Base-by-base conservation (phyloP, 805 yeast species). In the Suhomyces sp. region DNA sequence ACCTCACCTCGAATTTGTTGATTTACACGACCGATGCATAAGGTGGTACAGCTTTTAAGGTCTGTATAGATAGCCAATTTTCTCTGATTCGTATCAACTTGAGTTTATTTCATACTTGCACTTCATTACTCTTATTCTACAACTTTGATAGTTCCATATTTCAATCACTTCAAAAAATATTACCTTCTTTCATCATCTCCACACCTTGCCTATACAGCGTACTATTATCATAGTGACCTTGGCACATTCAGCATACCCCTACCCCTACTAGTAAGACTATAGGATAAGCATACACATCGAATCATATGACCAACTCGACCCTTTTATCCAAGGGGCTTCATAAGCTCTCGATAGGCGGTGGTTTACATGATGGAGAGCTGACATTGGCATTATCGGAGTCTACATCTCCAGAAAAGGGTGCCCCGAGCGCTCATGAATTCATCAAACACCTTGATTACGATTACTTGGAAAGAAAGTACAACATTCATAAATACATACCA, bases 401-500 rank as follows among this genome's bases (percentile, higher is more conserved):
- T 8, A 29, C 49, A 5, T 15, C 49, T 9, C n/a, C 49, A 7
- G 13, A 19, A 22, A 35, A 47, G 36, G 12, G 24, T 38, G 19
- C 23, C 19, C 54, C 54, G 6, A 33, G 46, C 13, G 51, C 58
- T 46, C 47, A 51, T 31, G 68, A 66, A 17, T 65, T 59, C 50
- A 62, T 68, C 12, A 62, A 63, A 38, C 44, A 53, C 24, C 57
- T 72, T 13, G 61, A 75, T 61, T 75, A 73, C 60, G 73, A 69
- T 2, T 69, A 62, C 48, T 61, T 75, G 46, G 78, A 75, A 53
- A 45, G 55, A 12, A 60, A 61, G 51, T 74, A 59, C 53, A 59
- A 69, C 19, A 68, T 75, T 49, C 68, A 62, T 54, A 75, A 74
- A 57, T 75, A 74, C 58, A 67, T 68, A 47, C 80, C 79, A 5